Evolutionary conservation across 78 protist species (phyloP).

Genomic region (Dictyostelium intermedium): DNA sequence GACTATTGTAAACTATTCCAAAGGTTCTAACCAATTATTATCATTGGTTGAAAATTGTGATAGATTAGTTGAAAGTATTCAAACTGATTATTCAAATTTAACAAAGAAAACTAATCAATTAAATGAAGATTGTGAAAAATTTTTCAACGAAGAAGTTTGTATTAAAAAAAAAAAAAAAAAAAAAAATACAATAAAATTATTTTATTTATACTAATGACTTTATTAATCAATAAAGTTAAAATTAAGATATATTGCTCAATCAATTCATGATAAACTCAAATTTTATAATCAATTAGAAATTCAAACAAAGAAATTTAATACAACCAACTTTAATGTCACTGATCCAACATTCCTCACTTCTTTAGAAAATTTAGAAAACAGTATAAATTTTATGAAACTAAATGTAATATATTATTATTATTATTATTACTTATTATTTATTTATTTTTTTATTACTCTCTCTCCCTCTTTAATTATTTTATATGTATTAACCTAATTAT

Average conservation of each 20-base stretch:
- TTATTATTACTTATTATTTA: neutral
- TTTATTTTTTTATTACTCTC: neutral
- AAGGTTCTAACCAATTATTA: slow-evolving; percentile 42
- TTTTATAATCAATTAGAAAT: slow-evolving; percentile 58
- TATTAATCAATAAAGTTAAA: slow-evolving; percentile 4
- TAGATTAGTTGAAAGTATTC: slow-evolving; percentile 28
- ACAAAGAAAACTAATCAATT: slow-evolving; percentile 76
- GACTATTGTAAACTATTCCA: slow-evolving; percentile 35
- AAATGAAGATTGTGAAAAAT: slow-evolving; percentile 76
- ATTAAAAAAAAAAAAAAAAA: too few relatives aligned
- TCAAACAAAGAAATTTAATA: slow-evolving; percentile 45
- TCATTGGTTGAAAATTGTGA: slow-evolving; percentile 27
- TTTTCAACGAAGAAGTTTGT: slow-evolving; percentile 73
- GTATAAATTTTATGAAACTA: slow-evolving; percentile 71
- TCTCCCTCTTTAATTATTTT: too few relatives aligned
- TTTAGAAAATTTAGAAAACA: slow-evolving; percentile 53
- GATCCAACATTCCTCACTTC: slow-evolving; percentile 43
- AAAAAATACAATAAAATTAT: neutral
- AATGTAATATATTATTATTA: slow-evolving; percentile 20
- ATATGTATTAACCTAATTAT: neutral
- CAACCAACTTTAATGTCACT: slow-evolving; percentile 19
- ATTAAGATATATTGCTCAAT: slow-evolving; percentile 72
- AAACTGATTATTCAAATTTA: slow-evolving; percentile 50
- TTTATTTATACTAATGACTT: neutral
- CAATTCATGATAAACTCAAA: slow-evolving; percentile 60